Evolutionary conservation across 768 basidiomycete genomes (phyloP), one percentile per base, ranked within the genome.

Genomic region (Mrakia gelida): DNA sequence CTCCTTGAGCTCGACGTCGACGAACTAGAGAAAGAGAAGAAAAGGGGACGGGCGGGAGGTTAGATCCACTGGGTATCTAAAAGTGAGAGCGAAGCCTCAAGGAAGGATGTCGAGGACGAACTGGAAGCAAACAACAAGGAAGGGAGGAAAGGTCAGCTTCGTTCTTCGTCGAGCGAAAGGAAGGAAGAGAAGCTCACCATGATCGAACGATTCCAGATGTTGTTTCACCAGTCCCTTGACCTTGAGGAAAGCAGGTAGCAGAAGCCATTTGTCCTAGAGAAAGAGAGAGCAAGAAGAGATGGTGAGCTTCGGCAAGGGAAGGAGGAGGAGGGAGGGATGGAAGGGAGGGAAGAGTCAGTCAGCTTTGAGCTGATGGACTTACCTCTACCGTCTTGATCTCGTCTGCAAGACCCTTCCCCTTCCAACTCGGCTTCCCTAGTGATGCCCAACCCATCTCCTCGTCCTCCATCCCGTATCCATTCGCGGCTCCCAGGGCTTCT

Each of bases 151-250:
- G 61, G 59, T 43, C 52, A 62, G 74, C 59, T 68, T 56, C 54
- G 54, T 26, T 21, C 41, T 18, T 70, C 41, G 41, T 34, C 23
- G 43, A 38, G 75, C 15, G 18, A 13, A n/a, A 26, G 38, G 6
- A 10, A 9, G 21, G 34, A 16, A 34, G 38, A 13, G 16, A n/a
- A 13, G 56, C 77, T 28, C 11, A 78, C 77, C 77, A 49, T 78
- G 77, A 62, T 78, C 77, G 59, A 78, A 78, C n/a, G 77, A 78
- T 45, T 78, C 77, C 13, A 79, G 78, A 83, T 99, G 97, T 83
- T 98, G 97, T 86, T 98, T 98, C 79, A 99, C 97, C 21, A 99
- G 90, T 78, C 97, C 97, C 82, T 99, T 99, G 79, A 97, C 93
- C 85, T 95, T 92, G 73, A 99, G 87, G 82, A 98, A 99, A 15